Evolutionary conservation across 208 protist species (phyloP).

Genomic region (Crithidia fasciculata): DNA sequence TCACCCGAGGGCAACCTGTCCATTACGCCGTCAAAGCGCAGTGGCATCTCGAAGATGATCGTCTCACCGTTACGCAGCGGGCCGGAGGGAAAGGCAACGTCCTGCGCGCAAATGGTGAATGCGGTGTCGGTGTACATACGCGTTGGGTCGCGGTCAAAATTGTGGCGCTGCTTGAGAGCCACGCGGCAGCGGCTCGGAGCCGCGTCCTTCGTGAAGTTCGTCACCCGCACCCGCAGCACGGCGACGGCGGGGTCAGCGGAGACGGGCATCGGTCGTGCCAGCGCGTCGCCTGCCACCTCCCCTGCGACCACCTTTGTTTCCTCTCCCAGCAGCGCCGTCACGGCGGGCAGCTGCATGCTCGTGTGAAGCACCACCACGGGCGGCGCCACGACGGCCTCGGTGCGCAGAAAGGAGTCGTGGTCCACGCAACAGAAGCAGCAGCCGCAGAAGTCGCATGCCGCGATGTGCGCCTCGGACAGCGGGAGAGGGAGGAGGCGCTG

Average conservation of each 20-base stretch:
- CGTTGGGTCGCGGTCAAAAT: not conserved
- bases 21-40: not conserved
- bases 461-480: slow-evolving; percentile 6
- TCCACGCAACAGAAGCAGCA: slow-evolving; percentile 14
- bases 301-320: not conserved
- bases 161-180: not conserved
- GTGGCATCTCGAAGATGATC: not conserved
- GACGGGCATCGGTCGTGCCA: not conserved
- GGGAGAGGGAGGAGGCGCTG: slow-evolving; percentile 1
- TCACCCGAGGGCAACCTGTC: too few relatives aligned
- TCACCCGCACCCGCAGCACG: not conserved
- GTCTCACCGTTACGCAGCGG: not conserved
- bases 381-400: slow-evolving; percentile 10
- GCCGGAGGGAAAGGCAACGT: not conserved
- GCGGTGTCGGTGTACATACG: not conserved
- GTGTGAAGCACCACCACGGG: slow-evolving; percentile 1
- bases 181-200: not conserved
- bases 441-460: slow-evolving; percentile 8
- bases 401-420: slow-evolving; percentile 16
- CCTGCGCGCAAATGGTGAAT: not conserved
- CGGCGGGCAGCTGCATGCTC: not conserved
- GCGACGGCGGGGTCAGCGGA: not conserved
- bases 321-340: not conserved
- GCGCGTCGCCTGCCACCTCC: not conserved
- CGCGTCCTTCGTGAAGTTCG: slow-evolving; percentile 8